These are phyloP conservation scores for Candida sojae DNA, from an alignment of 1,139 yeast genomes.

Conservation along the genomic window DNA sequence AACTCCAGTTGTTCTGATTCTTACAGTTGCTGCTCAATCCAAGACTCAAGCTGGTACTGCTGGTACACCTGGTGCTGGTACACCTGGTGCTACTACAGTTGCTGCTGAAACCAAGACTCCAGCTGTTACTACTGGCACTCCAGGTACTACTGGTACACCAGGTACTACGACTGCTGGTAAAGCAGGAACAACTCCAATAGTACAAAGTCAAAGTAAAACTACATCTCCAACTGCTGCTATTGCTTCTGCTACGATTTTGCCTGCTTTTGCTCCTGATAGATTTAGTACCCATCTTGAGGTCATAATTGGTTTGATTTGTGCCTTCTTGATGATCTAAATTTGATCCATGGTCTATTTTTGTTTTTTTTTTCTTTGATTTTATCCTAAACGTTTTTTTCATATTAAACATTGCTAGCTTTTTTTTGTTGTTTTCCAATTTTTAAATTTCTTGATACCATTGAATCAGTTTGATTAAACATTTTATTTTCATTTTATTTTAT, in stretches of 20 bases:
- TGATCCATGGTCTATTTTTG: neutral
- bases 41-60: neutral
- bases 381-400: neutral
- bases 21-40: neutral
- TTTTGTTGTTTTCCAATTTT: neutral
- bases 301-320: neutral
- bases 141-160: neutral
- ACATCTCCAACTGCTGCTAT: neutral
- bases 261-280: neutral
- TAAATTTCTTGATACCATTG: neutral
- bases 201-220: neutral
- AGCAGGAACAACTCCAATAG: neutral
- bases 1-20: neutral
- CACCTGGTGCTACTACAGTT: neutral
- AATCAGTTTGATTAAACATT: neutral
- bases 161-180: neutral
- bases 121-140: neutral
- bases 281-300: neutral
- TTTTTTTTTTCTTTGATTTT: neutral
- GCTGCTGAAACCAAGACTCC: neutral
- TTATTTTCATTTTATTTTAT: neutral
- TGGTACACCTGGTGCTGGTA: neutral
- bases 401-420: neutral
- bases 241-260: neutral
- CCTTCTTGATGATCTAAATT: neutral